phyloP scores from a whole-genome alignment of 306 rosid species.

The Mimosa pudica region DNA sequence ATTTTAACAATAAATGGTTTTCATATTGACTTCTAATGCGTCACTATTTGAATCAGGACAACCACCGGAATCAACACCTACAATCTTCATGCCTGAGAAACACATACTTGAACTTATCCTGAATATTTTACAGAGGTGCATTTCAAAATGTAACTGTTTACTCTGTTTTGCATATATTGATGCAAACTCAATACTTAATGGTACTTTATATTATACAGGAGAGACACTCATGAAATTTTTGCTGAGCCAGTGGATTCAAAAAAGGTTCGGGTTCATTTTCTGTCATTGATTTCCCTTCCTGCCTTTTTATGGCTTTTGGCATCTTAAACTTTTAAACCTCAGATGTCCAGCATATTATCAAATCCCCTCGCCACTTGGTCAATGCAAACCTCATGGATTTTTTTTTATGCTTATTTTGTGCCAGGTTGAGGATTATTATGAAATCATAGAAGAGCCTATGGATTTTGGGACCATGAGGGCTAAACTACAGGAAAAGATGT shows the following conservation, averaged over 20 bases:
- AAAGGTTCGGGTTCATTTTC: conserved; percentile 44
- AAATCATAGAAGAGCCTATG: conserved; percentile 65
- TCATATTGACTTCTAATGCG: not conserved
- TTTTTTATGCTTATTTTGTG: conserved; percentile 10
- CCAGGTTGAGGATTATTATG: conserved; percentile 67
- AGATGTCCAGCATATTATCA: not conserved
- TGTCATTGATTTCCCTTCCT: not conserved
- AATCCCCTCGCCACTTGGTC: not conserved
- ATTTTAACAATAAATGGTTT: conserved; percentile 4
- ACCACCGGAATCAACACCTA: conserved; percentile 37
- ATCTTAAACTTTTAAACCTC: not conserved
- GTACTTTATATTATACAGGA: conserved; percentile 43
- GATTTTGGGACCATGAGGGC: conserved; percentile 89
- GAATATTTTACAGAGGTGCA: conserved; percentile 67
- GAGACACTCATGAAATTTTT: conserved; percentile 66
- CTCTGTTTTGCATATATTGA: not conserved
- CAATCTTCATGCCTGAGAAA: conserved; percentile 51
- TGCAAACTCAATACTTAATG: conserved; percentile 4
- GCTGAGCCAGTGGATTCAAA: conserved; percentile 73
- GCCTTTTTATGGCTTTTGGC: not conserved
- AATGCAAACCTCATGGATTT: not conserved
- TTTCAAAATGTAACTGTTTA: not conserved
- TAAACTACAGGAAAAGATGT: conserved; percentile 73
- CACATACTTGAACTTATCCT: conserved; percentile 60
- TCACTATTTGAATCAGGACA: conserved; percentile 40